A percentile compares a stretch with the other conserved stretches of the same genome.
Evolutionary conservation across 2,329 filamentous ascomycete genomes (phyloP).

Genomic region (Venturia effusa): DNA sequence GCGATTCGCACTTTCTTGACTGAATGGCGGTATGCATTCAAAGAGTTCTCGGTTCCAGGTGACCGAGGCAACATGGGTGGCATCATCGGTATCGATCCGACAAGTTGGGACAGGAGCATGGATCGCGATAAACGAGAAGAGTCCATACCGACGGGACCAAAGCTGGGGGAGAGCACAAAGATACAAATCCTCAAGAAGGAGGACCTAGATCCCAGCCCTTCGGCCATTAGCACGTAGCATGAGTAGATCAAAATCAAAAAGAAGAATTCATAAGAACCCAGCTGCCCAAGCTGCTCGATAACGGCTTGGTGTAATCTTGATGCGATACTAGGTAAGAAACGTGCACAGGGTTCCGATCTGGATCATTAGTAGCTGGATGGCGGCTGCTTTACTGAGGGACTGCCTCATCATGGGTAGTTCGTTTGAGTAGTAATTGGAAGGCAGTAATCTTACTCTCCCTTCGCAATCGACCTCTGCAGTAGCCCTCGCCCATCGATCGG

Average conservation of each 20-base stretch:
- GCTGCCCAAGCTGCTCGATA: not conserved
- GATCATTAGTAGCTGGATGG: too few relatives aligned
- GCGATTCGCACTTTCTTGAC: constrained; percentile 83
- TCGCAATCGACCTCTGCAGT: too few relatives aligned
- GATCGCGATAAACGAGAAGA: constrained; percentile 24
- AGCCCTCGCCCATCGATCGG: too few relatives aligned
- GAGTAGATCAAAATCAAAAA: constrained; percentile 4
- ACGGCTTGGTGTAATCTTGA: too few relatives aligned
- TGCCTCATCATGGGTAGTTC: too few relatives aligned
- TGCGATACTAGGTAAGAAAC: too few relatives aligned
- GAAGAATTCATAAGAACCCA: not conserved
- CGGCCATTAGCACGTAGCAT: not conserved
- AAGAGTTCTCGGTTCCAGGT: constrained; percentile 93
- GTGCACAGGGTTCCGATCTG: too few relatives aligned
- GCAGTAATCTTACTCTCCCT: too few relatives aligned
- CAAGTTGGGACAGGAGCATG: constrained; percentile 42
- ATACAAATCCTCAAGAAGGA: constrained; percentile 26
- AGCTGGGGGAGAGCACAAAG: constrained; percentile 21
- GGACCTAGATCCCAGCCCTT: constrained; percentile 6
- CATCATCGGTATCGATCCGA: constrained; percentile 53
- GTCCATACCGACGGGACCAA: constrained; percentile 22
- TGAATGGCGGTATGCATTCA: constrained; percentile 91
- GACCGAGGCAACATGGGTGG: constrained; percentile 72
- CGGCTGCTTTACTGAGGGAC: too few relatives aligned
- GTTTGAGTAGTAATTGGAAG: too few relatives aligned